These are phyloP conservation scores for Suillus hirtellus DNA, from an alignment of 768 basidiomycete genomes.

Conservation along the genomic window DNA sequence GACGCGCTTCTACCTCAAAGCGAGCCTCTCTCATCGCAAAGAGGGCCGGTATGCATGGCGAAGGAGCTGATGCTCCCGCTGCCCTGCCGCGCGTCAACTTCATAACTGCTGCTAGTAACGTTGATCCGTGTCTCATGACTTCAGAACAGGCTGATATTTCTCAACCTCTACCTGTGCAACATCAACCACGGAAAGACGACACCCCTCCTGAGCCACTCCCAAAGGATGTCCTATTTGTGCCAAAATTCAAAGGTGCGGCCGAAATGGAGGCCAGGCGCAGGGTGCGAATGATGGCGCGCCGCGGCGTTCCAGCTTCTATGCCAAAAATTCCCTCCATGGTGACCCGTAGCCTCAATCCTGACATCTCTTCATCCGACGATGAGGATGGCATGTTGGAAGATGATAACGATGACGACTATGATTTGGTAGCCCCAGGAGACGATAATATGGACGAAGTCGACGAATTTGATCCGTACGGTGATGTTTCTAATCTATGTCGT, in stretches of 20 bases:
- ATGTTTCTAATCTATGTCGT: background rate
- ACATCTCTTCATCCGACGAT: constrained; percentile 52
- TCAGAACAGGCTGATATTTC: constrained; percentile 14
- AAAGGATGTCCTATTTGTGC: constrained; percentile 63
- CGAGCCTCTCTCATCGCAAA: constrained; percentile 37
- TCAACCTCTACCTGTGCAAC: constrained; percentile 3
- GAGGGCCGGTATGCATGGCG: constrained; percentile 10
- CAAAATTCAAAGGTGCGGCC: constrained; percentile 80
- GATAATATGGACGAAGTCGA: constrained; percentile 65
- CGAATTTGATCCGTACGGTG: constrained; percentile 77
- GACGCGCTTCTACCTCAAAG: constrained; percentile 54
- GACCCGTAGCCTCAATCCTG: constrained; percentile 46
- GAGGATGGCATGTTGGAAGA: constrained; percentile 48
- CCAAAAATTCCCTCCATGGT: constrained; percentile 26
- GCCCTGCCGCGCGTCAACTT: constrained; percentile 17
- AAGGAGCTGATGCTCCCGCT: constrained; percentile 15
- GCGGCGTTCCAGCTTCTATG: constrained; percentile 35
- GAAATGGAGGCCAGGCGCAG: constrained; percentile 81
- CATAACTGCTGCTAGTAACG: constrained; percentile 12
- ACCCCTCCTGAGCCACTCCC: constrained; percentile 37
- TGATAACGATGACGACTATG: constrained; percentile 56
- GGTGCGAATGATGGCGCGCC: constrained; percentile 64
- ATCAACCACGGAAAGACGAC: constrained; percentile 17
- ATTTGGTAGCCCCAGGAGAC: constrained; percentile 45
- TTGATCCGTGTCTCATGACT: constrained; percentile 12